Evolutionary conservation across 345 rosid genomes (phyloP).

Genomic region (Hibiscus syriacus): DNA sequence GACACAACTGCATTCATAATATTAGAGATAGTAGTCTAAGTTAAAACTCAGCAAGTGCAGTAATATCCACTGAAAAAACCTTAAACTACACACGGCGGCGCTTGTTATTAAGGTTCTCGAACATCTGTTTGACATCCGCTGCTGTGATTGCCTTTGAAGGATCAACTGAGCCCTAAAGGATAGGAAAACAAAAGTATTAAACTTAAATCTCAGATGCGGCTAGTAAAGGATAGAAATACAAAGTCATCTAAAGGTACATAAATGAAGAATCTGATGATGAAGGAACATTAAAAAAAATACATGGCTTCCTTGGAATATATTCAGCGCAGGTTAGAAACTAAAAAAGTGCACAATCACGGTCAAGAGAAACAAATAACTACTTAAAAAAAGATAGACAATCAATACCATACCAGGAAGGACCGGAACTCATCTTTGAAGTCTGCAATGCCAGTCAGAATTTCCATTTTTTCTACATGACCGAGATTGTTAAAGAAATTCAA

Average conservation of each 20-base stretch:
- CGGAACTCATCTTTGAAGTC: conserved; percentile 72
- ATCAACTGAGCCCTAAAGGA: conserved; percentile 60
- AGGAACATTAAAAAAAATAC: neutral
- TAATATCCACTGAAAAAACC: neutral
- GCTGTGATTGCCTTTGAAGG: conserved; percentile 78
- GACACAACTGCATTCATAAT: neutral
- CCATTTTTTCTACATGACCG: conserved; percentile 86
- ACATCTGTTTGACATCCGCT: conserved; percentile 75
- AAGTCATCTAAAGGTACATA: neutral
- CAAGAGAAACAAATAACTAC: neutral
- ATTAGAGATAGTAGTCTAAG: neutral
- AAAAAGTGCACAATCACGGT: neutral
- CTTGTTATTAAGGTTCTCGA: conserved; percentile 85
- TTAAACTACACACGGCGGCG: conserved; percentile 46
- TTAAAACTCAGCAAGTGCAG: neutral
- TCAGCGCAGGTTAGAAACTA: neutral
- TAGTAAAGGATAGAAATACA: too few species aligned
- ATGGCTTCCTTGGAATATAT: neutral
- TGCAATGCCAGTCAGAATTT: conserved; percentile 74
- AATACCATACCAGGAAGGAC: conserved; percentile 54
- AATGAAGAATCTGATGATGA: neutral
- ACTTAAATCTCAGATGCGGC: too few species aligned
- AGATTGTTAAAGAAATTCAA: conserved; percentile 53
- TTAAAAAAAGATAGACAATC: neutral
- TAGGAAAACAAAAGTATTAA: neutral